A percentile compares a stretch with the other conserved stretches of the same genome.
These are phyloP conservation scores for Candida sakaeoensis DNA, from an alignment of 805 yeast species.

Conservation along the genomic window DNA sequence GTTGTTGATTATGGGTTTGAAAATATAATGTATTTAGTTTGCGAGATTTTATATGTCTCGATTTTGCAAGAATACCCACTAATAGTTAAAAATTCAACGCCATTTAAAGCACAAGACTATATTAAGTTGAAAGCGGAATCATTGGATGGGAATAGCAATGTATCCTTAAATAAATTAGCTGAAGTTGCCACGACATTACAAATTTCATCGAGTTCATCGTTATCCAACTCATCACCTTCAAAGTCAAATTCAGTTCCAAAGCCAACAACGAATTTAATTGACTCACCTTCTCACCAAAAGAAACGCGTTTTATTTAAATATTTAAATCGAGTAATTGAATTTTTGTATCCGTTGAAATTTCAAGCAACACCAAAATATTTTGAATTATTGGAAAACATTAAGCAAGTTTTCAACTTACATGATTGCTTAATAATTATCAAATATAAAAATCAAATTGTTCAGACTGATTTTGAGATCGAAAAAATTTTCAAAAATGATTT, in stretches of 20 bases:
- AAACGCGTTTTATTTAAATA: conserved; percentile 45
- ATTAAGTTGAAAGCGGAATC: neutral
- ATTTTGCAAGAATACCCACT: conserved; percentile 65
- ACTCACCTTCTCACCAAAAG: conserved; percentile 8
- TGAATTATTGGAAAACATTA: conserved; percentile 78
- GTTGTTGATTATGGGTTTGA: conserved; percentile 82
- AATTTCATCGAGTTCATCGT: neutral
- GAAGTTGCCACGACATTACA: conserved; percentile 24
- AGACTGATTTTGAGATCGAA: conserved; percentile 36
- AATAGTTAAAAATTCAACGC: conserved; percentile 38
- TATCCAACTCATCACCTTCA: too few species aligned
- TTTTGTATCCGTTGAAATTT: conserved; percentile 59
- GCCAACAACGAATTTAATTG: conserved; percentile 10
- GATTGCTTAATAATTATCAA: conserved; percentile 20
- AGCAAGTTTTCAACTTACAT: conserved; percentile 55
- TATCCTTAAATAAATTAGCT: conserved; percentile 28
- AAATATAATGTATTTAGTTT: conserved; percentile 55
- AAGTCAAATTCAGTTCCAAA: too few species aligned
- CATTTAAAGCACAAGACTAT: conserved; percentile 19
- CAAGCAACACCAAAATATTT: conserved; percentile 76
- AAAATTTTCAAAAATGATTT: conserved; percentile 27
- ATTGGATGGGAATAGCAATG: neutral
- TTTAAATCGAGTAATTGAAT: conserved; percentile 52
- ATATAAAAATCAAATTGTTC: conserved; percentile 21
- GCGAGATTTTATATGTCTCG: conserved; percentile 63